These are phyloP conservation scores for Wakefieldia striispora DNA, from an alignment of 768 basidiomycete genomes.

Conservation along the genomic window DNA sequence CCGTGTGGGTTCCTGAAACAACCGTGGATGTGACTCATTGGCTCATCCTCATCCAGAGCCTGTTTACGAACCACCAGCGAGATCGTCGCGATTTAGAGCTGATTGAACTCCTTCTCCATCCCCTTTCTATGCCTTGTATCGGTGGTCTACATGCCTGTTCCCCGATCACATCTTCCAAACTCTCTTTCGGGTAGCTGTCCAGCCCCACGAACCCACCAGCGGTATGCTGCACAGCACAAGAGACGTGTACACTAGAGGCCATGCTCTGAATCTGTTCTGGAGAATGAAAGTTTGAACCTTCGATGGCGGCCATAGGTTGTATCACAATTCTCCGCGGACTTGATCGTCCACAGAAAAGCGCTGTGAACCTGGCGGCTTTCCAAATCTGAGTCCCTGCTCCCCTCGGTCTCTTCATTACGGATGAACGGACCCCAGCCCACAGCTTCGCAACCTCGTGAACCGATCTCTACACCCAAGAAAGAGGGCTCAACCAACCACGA, in stretches of 20 bases:
- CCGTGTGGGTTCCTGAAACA: slow-evolving; percentile 22
- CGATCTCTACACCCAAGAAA: slow-evolving; percentile 8
- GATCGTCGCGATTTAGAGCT: slow-evolving; percentile 22
- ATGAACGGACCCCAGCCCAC: slow-evolving; percentile 9
- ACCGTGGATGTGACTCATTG: slow-evolving; percentile 14
- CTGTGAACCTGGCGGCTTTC: slow-evolving; percentile 16
- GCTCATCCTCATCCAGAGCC: background rate
- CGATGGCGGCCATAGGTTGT: slow-evolving; percentile 2
- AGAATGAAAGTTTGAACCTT: background rate
- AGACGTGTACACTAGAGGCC: slow-evolving; percentile 2
- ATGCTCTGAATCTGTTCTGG: slow-evolving; percentile 12
- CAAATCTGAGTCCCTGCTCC: slow-evolving; percentile 8
- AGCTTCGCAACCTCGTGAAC: slow-evolving; percentile 14
- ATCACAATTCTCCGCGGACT: slow-evolving; percentile 27
- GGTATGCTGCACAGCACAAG: background rate
- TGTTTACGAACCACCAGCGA: slow-evolving; percentile 17
- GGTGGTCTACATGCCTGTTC: slow-evolving; percentile 12
- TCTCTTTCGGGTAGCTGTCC: no score
- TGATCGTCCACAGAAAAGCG: slow-evolving; percentile 7
- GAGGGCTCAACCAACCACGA: background rate
- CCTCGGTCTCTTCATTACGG: slow-evolving; percentile 22
- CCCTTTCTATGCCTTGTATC: slow-evolving; percentile 3
- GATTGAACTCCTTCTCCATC: slow-evolving; percentile 20
- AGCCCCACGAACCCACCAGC: slow-evolving; percentile 1
- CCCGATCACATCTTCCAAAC: slow-evolving; percentile 16